These are phyloP conservation scores for Fimicolochytrium jonesii DNA, from an alignment of 192 early-diverging fungal species.

Conservation along the genomic window DNA sequence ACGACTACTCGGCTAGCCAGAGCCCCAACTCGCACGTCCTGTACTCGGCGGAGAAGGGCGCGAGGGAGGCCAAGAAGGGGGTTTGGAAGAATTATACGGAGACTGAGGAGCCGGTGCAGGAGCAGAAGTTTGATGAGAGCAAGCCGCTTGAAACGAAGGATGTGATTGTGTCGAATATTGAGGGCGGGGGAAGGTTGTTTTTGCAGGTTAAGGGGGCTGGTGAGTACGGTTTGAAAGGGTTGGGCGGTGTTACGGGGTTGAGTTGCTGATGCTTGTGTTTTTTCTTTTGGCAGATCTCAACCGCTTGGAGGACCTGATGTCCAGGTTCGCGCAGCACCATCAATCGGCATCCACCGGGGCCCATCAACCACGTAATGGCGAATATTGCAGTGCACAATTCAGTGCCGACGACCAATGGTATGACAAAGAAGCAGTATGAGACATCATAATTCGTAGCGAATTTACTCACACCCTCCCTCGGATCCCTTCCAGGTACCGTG, in stretches of 20 bases:
- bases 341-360: slow-evolving; percentile 21
- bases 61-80: slow-evolving; percentile 63
- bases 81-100: slow-evolving; percentile 66
- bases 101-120: slow-evolving; percentile 44
- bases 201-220: slow-evolving; percentile 73
- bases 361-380: slow-evolving; percentile 58
- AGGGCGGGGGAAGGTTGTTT: slow-evolving; percentile 44
- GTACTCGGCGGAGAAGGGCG: slow-evolving; percentile 73
- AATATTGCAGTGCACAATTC: slow-evolving; percentile 79
- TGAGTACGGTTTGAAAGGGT: slow-evolving; percentile 29
- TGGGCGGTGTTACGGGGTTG: not conserved
- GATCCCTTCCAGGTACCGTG: too few species aligned
- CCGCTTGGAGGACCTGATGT: slow-evolving; percentile 79
- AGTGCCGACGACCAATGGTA: slow-evolving; percentile 82
- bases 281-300: slow-evolving; percentile 40
- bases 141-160: slow-evolving; percentile 28
- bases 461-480: slow-evolving; percentile 10
- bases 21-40: slow-evolving; percentile 63
- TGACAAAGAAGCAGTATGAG: not conserved
- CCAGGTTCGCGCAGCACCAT: slow-evolving; percentile 66
- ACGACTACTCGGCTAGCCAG: slow-evolving; percentile 83
- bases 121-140: slow-evolving; percentile 33
- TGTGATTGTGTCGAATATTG: slow-evolving; percentile 49
- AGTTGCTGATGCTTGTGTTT: too few species aligned
- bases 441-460: not conserved